These are phyloP conservation scores for Noccaea caerulescens DNA, from an alignment of 345 rosid species.

Conservation along the genomic window DNA sequence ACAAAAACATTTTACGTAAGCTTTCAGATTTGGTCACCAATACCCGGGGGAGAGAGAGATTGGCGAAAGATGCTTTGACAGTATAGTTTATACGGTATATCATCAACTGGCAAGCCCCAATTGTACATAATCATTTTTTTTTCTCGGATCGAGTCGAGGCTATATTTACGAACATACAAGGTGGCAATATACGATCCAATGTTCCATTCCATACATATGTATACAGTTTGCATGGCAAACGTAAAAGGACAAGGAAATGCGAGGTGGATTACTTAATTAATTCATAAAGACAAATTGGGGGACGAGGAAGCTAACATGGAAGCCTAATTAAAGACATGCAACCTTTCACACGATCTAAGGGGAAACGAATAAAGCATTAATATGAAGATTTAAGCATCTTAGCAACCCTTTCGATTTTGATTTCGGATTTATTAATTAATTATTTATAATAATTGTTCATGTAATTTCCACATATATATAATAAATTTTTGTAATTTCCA, in stretches of 20 bases:
- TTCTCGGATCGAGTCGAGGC: not conserved
- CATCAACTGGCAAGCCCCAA: constrained; percentile 14
- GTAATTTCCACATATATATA: too few species aligned
- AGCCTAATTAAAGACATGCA: constrained; percentile 35
- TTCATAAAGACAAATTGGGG: not conserved
- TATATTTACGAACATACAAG: constrained; percentile 4
- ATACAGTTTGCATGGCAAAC: not conserved
- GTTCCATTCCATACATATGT: not conserved
- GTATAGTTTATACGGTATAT: too few species aligned
- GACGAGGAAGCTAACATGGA: constrained; percentile 33
- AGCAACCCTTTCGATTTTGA: constrained; percentile 7
- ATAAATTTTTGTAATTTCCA: constrained; percentile 2
- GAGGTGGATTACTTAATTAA: not conserved
- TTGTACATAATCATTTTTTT: not conserved
- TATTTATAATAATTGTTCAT: not conserved
- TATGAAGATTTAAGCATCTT: constrained; percentile 14
- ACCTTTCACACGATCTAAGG: constrained; percentile 40
- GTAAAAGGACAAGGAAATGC: not conserved
- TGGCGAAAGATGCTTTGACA: too few species aligned
- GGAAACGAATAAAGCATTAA: constrained; percentile 24
- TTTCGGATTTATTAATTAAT: constrained; percentile 13
- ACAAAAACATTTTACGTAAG: constrained; percentile 22
- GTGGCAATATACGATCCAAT: not conserved
- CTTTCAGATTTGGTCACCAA: constrained; percentile 34
- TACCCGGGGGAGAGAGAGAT: not conserved